A percentile compares a stretch with the other conserved stretches of the same genome.
Evolutionary conservation across 1,284 basidiomycete species (phyloP).

Genomic region (Trichosporon asahii): DNA sequence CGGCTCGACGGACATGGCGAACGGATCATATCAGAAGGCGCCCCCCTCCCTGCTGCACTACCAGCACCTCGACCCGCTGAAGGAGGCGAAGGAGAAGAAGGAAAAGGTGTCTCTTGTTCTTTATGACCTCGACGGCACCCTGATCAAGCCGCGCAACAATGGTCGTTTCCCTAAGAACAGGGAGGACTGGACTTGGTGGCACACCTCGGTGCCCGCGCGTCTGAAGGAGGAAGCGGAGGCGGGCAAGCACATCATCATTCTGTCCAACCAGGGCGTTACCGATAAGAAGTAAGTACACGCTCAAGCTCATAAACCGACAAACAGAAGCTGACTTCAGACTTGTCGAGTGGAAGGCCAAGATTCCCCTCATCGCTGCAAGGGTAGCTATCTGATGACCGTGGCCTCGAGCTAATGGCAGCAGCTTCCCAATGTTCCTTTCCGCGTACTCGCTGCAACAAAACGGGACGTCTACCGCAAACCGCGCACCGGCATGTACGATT

Average conservation of each 20-base stretch:
- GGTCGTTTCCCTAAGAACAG: slow-evolving; percentile 54
- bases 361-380: slow-evolving; percentile 64
- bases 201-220: slow-evolving; percentile 61
- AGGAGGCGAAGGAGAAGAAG: slow-evolving; percentile 10
- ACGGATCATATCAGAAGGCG: slow-evolving; percentile 19
- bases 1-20: not conserved
- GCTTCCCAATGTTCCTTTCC: slow-evolving; percentile 62
- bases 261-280: slow-evolving; percentile 70
- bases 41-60: slow-evolving; percentile 44
- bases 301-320: not conserved
- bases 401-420: not conserved
- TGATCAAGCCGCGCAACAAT: slow-evolving; percentile 65
- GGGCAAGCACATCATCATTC: slow-evolving; percentile 72
- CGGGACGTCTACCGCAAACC: slow-evolving; percentile 79
- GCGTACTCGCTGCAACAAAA: slow-evolving; percentile 65
- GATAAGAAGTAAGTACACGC: not conserved
- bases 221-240: slow-evolving; percentile 61
- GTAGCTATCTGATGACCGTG: slow-evolving; percentile 54
- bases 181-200: slow-evolving; percentile 74
- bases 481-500: slow-evolving; percentile 80
- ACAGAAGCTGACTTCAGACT: slow-evolving; percentile 7
- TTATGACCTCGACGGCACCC: slow-evolving; percentile 83
- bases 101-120: slow-evolving; percentile 62
- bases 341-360: slow-evolving; percentile 68
- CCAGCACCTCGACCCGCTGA: slow-evolving; percentile 44